phyloP scores from a whole-genome alignment of 208 protist species.

The Angomonas desouzai region DNA sequence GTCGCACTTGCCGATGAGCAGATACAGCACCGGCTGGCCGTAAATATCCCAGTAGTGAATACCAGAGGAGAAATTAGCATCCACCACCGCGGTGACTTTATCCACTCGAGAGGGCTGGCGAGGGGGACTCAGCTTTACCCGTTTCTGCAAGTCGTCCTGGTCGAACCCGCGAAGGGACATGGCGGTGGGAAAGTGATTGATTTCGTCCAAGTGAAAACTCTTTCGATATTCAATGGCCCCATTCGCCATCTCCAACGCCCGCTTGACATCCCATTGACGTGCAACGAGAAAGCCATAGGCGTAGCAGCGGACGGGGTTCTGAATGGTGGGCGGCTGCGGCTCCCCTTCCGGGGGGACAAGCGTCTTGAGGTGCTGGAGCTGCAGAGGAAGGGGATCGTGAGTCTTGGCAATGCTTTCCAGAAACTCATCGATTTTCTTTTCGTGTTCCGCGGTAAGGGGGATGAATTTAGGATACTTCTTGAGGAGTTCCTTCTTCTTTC shows the following conservation, averaged over 20 bases:
- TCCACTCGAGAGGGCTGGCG: slow-evolving; percentile 14
- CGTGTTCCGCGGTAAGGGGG: slow-evolving; percentile 36
- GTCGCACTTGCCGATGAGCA: slow-evolving; percentile 24
- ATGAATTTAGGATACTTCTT: slow-evolving; percentile 25
- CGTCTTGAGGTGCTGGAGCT: slow-evolving; percentile 28
- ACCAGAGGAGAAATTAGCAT: slow-evolving; percentile 15
- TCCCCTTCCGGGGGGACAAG: slow-evolving; percentile 6
- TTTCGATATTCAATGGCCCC: slow-evolving; percentile 28
- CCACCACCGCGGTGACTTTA: slow-evolving; percentile 14
- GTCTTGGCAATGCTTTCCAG: slow-evolving; percentile 20
- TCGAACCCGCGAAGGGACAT: slow-evolving; percentile 60
- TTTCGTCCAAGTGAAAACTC: slow-evolving; percentile 24
- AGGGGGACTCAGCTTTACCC: slow-evolving; percentile 8
- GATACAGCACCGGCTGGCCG: slow-evolving; percentile 33
- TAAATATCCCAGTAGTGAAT: slow-evolving; percentile 43
- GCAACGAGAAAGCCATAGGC: slow-evolving; percentile 54
- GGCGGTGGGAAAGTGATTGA: slow-evolving; percentile 34
- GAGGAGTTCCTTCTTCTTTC: slow-evolving; percentile 1
- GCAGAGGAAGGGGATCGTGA: slow-evolving; percentile 26
- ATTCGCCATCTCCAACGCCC: slow-evolving; percentile 55
- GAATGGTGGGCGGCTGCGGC: slow-evolving; percentile 20
- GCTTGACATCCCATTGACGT: slow-evolving; percentile 53
- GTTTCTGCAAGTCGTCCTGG: slow-evolving; percentile 3
- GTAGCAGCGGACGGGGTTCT: slow-evolving; percentile 41
- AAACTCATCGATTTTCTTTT: slow-evolving; percentile 51